Conservation (phyloP, 345 rosid genomes). For the Ceriops tagal region DNA sequence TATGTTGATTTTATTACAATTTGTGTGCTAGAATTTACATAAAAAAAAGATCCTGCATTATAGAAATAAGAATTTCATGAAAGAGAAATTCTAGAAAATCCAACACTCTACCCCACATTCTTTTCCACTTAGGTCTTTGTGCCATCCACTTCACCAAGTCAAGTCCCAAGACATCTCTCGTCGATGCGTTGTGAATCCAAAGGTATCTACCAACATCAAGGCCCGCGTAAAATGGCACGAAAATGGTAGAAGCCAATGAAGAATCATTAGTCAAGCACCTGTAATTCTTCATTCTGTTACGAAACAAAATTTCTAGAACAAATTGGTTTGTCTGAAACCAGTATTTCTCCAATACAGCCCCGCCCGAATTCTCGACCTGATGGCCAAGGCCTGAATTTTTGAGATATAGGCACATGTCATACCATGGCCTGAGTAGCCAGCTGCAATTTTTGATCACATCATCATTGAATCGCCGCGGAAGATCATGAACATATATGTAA, state of each 20-base stretch:
- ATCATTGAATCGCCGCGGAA: conserved; percentile 8
- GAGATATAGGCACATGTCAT: conserved; percentile 12
- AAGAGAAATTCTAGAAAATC: too few species aligned
- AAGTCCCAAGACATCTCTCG: conserved; percentile 13
- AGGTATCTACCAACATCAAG: conserved; percentile 14
- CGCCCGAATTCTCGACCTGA: too few species aligned
- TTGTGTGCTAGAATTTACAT: too few species aligned
- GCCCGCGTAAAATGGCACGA: conserved; percentile 16
- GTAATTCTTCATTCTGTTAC: conserved; percentile 16
- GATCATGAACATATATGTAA: conserved; percentile 17
- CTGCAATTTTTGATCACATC: conserved; percentile 11
- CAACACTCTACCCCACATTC: conserved; percentile 20
- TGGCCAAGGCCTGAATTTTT: too few species aligned
- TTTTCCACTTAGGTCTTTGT: conserved; percentile 13
- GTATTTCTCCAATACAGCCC: too few species aligned
- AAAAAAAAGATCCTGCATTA: too few species aligned
- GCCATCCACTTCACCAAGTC: conserved; percentile 16
- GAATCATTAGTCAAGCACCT: conserved; percentile 21
- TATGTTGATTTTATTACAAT: too few species aligned
- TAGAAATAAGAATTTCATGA: too few species aligned
- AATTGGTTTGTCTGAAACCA: too few species aligned
- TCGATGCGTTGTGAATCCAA: conserved; percentile 4
- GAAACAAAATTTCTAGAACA: conserved; percentile 10
- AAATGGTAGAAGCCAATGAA: conserved; percentile 20
- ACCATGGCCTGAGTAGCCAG: conserved; percentile 4